Percentiles rank a stretch among this genome's conserved stretches.
phyloP scores from a whole-genome alignment of 257 asterid genomes.

The Ehretia macrophylla region DNA sequence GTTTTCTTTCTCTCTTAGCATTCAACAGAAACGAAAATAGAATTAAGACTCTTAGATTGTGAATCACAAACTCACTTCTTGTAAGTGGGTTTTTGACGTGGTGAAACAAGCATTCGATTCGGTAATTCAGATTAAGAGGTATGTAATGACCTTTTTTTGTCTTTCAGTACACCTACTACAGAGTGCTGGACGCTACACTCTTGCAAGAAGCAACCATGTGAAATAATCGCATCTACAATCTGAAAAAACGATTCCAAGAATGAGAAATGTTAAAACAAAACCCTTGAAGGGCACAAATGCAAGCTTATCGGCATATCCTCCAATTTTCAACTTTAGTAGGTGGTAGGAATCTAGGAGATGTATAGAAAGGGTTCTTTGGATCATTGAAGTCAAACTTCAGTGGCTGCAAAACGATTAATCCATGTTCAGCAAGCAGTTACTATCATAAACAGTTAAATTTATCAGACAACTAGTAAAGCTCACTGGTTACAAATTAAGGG shows the following conservation, averaged over 20 bases:
- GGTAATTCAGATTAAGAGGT: no score
- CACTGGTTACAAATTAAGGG: no score
- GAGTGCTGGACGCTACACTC: slow-evolving; percentile 82
- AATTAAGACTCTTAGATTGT: no score
- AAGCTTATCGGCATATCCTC: slow-evolving; percentile 49
- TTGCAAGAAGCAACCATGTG: slow-evolving; percentile 88
- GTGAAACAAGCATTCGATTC: no score
- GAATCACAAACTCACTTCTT: no score
- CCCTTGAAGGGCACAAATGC: background rate
- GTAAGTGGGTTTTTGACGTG: no score
- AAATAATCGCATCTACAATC: slow-evolving; percentile 82
- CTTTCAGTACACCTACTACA: slow-evolving; percentile 68
- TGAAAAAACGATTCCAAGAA: slow-evolving; percentile 27
- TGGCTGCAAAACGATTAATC: slow-evolving; percentile 46
- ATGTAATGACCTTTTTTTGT: no score
- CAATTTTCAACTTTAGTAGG: slow-evolving; percentile 88
- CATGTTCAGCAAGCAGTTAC: slow-evolving; percentile 14
- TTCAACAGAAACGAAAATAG: no score
- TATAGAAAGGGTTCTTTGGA: slow-evolving; percentile 82
- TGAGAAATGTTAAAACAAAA: slow-evolving; percentile 13
- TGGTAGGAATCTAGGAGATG: slow-evolving; percentile 86
- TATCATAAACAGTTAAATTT: background rate
- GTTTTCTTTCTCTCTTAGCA: no score
- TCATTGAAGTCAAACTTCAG: slow-evolving; percentile 73
- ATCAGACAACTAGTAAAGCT: no score